Evolutionary conservation across 768 basidiomycete species (phyloP).

Genomic region (Heimioporus sp.): DNA sequence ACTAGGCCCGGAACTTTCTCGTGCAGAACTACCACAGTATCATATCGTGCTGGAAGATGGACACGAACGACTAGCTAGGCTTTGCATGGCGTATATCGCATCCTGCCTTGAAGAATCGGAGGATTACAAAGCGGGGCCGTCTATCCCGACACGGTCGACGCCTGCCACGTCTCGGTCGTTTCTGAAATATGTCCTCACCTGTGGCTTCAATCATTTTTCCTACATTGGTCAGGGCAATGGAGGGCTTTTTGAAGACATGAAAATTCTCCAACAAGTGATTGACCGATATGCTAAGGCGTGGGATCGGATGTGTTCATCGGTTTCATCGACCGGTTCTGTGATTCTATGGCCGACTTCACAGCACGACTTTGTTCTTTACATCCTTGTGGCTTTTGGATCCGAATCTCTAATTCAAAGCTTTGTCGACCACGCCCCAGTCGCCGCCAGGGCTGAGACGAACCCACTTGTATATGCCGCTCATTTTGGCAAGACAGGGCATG

Average conservation of each 20-base stretch:
- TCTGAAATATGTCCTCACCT: conserved; percentile 9
- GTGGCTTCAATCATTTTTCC: background rate
- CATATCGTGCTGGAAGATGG: conserved; percentile 8
- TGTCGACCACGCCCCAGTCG: background rate
- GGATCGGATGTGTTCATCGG: background rate
- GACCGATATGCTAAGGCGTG: background rate
- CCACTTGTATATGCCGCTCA: conserved; percentile 7
- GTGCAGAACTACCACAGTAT: background rate
- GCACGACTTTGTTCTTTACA: conserved; percentile 2
- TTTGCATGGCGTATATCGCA: conserved; percentile 8
- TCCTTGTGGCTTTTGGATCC: conserved; percentile 4
- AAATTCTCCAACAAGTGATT: background rate
- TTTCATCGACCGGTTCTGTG: background rate
- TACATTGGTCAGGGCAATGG: background rate
- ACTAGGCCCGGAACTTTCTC: background rate
- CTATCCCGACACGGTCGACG: background rate
- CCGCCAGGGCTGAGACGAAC: background rate
- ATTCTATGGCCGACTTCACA: conserved; percentile 2
- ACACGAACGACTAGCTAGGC: conserved; percentile 5
- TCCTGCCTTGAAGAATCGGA: conserved; percentile 6
- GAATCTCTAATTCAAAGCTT: background rate
- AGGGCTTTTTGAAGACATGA: conserved; percentile 1
- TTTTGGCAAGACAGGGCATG: background rate
- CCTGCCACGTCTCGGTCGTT: background rate
- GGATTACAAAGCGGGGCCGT: background rate